A percentile compares a stretch with the other conserved stretches of the same genome.
Evolutionary conservation across 331 rosid genomes (phyloP).

Genomic region (Prunus yedoensis): DNA sequence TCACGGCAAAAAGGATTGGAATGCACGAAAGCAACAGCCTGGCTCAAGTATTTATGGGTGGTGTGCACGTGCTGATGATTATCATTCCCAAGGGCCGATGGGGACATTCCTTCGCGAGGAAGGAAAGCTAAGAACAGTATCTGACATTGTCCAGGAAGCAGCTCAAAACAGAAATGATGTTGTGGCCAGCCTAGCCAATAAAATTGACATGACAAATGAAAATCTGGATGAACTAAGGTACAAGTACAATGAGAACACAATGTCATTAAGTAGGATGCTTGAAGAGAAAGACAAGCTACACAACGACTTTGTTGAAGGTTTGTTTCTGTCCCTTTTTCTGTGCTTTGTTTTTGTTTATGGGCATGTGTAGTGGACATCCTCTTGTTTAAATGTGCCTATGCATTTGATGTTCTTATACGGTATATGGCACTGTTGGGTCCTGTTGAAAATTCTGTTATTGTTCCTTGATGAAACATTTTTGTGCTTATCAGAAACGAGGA

Average conservation of each 20-base stretch:
- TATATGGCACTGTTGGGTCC: not conserved
- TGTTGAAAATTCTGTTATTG: not conserved
- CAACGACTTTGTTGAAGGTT: conserved; percentile 70
- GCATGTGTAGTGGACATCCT: not conserved
- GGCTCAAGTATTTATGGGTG: conserved; percentile 69
- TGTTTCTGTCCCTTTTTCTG: conserved; percentile 15
- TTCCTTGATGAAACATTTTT: not conserved
- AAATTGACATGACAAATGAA: conserved; percentile 72
- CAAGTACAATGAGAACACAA: conserved; percentile 66
- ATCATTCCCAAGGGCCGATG: conserved; percentile 51
- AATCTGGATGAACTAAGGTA: conserved; percentile 57
- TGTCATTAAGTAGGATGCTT: conserved; percentile 82
- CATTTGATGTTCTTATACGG: not conserved
- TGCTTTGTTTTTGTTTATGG: conserved; percentile 18
- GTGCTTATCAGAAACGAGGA: conserved; percentile 65
- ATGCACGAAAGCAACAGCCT: conserved; percentile 28
- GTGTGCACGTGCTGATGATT: conserved; percentile 87
- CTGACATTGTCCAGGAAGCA: conserved; percentile 77
- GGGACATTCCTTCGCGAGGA: conserved; percentile 79
- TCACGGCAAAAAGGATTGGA: conserved; percentile 64
- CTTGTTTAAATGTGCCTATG: not conserved
- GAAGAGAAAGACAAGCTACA: conserved; percentile 84
- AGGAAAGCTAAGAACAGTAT: conserved; percentile 73
- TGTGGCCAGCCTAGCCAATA: conserved; percentile 63
- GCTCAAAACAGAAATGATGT: conserved; percentile 52